Base-by-base conservation (phyloP, 768 basidiomycete genomes). In the Naematelia encephala region DNA sequence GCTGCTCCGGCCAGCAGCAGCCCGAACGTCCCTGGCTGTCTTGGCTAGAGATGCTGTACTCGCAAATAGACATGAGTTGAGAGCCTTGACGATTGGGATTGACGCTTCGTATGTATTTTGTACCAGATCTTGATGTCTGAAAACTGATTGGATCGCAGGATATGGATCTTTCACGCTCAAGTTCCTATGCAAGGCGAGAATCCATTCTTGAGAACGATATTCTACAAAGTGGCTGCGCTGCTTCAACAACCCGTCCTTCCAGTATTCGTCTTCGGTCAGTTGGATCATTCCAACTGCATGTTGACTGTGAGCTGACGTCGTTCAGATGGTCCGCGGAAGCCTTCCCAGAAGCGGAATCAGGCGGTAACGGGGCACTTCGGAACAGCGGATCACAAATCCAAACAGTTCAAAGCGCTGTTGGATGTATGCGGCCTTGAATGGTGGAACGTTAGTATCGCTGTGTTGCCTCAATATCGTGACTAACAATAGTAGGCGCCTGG, bases 41-140 rank as follows among this genome's bases (percentile, higher is more conserved):
- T 79, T 92, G 25, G 83, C 89, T 0, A 83, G 89, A 28, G 85
- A 91, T 53, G 89, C 90, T 0, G 89, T 91, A 70, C 80, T 84
- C 54, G 80, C 82, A 19, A 89, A 89, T 67, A 80, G 81, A 1
- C 79, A 82, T 30, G 82, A 83, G 21, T 78, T 84, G 28, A 83
- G 90, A 46, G 90, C 89, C 5, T 87, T 86, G 62, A 84, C 89
- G 21, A 79, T 94, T 27, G 91, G 91, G 2, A 90, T 93, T 48
- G 91, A 94, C 69, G 89, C 89, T 16, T 68, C 75, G 73, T 77
- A 19, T 48, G 73, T 63, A 28, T 34, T 14, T 21, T 28, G 28
- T 19, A 22, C n/a, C n/a, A n/a, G n/a, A n/a, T n/a, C n/a, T 39
- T 12, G 3, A 2, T 11, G 25, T 49, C 19, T 44, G 55, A 43